These are phyloP conservation scores for Castanea mollissima DNA, from an alignment of 306 rosid species.

Conservation along the genomic window DNA sequence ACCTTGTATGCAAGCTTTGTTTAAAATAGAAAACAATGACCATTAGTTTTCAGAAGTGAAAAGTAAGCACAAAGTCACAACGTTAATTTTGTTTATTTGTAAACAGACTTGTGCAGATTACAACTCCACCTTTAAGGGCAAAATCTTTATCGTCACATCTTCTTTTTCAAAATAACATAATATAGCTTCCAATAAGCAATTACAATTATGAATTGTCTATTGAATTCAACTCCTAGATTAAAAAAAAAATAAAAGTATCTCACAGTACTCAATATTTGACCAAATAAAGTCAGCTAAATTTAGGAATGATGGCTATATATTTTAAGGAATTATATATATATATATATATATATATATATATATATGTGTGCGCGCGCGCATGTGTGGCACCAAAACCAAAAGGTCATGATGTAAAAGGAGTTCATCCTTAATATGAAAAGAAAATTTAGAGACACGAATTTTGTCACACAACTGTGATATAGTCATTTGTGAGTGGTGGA, in stretches of 20 bases:
- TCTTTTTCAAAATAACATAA: background rate
- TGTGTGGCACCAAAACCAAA: background rate
- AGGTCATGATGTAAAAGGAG: background rate
- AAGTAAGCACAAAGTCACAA: too few relatives aligned
- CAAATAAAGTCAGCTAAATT: background rate
- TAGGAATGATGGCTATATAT: background rate
- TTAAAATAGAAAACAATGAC: conserved; percentile 18
- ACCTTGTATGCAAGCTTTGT: conserved; percentile 85
- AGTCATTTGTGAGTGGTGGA: too few relatives aligned
- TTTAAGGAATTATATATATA: background rate
- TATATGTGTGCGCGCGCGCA: too few relatives aligned
- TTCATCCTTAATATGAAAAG: background rate
- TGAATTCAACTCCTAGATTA: too few relatives aligned
- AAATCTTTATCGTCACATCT: background rate
- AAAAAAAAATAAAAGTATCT: background rate
- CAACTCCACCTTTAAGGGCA: too few relatives aligned
- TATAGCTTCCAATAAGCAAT: background rate
- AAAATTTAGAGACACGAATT: too few relatives aligned
- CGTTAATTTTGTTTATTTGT: background rate
- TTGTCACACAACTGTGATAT: too few relatives aligned
- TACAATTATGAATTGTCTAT: background rate
- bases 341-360: too few relatives aligned
- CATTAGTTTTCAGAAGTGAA: conserved; percentile 4
- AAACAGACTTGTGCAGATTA: too few relatives aligned
- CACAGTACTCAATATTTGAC: background rate